Evolutionary conservation across 1,284 basidiomycete species (phyloP), one percentile per base, ranked within the genome.

Genomic region (Heliocybe sulcata): DNA sequence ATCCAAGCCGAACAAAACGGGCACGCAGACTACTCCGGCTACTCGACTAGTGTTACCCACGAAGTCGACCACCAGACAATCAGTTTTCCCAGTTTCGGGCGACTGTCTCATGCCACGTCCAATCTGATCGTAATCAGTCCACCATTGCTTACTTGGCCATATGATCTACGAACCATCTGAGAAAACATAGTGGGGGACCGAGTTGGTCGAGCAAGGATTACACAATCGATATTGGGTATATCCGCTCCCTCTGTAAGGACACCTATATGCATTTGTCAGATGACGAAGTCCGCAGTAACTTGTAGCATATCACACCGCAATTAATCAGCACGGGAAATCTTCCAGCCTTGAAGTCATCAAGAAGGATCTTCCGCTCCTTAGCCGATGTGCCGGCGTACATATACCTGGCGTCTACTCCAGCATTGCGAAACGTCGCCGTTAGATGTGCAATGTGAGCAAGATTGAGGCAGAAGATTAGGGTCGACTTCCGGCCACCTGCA

Each of bases 181-280:
- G 90, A 83, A 62, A 95, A 94, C 8, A 97, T 69, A 66, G 96
- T 98, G 29, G 84, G 78, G 11, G 94, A 97, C 25, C 87, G 78
- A 0, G 96, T 98, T 10, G 95, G 92, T 31, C 90, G 79, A 19
- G 88, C 92, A 10, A 98, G 75, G 25, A 98, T 69, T 8, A 98
- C 80, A 59, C 94, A 97, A 64, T 98, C 96, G 54, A 98, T 91
- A 63, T 92, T 91, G 0, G 91, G 92, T 51, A 95, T 91, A 69
- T 94, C 92, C 6, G 92, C 81, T 1, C 94, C 94, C 72, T 97
- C 94, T 0, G 93, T 95, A 60, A 98, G 75, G 53, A 98, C 90
- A 23, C 89, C 91, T 92, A 54, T 31, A 1, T 12, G 27, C 29
- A n/a, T 12, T 31, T 45, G 16, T 11, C 42, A 19, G 42, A 16